phyloP scores from a whole-genome alignment of 2,329 filamentous ascomycete genomes.

The Alternaria brassicae region DNA sequence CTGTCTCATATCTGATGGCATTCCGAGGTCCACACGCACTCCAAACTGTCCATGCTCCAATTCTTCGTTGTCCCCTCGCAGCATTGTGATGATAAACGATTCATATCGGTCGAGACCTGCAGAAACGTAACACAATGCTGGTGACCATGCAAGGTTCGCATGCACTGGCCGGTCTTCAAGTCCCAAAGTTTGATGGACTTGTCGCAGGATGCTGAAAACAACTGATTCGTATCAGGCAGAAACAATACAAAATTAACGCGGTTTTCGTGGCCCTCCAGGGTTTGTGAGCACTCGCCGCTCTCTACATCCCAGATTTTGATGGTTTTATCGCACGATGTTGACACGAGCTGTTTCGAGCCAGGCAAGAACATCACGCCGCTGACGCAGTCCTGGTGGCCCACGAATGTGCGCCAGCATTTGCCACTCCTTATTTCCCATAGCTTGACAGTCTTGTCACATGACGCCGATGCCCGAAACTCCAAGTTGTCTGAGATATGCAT shows the following conservation, averaged over 20 bases:
- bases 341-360: slow-evolving; percentile 13
- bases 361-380: slow-evolving; percentile 28
- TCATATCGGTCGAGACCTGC: not conserved
- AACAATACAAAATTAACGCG: slow-evolving; percentile 24
- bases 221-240: slow-evolving; percentile 21
- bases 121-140: not conserved
- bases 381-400: slow-evolving; percentile 10
- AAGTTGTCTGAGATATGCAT: not conserved
- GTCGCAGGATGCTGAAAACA: too few species aligned
- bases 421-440: not conserved
- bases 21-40: not conserved
- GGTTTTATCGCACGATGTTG: slow-evolving; percentile 1
- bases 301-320: slow-evolving; percentile 14
- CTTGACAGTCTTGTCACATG: slow-evolving; percentile 8
- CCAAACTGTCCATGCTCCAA: not conserved
- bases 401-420: slow-evolving; percentile 23
- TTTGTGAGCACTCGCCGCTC: slow-evolving; percentile 10
- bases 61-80: not conserved
- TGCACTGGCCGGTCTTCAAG: not conserved
- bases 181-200: slow-evolving; percentile 31
- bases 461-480: not conserved
- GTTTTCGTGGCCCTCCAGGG: slow-evolving; percentile 22
- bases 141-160: not conserved
- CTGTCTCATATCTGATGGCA: not conserved
- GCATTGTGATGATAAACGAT: not conserved